Evolutionary conservation across 2,329 filamentous ascomycete genomes (phyloP).

Genomic region (Ambrosiella xylebori): DNA sequence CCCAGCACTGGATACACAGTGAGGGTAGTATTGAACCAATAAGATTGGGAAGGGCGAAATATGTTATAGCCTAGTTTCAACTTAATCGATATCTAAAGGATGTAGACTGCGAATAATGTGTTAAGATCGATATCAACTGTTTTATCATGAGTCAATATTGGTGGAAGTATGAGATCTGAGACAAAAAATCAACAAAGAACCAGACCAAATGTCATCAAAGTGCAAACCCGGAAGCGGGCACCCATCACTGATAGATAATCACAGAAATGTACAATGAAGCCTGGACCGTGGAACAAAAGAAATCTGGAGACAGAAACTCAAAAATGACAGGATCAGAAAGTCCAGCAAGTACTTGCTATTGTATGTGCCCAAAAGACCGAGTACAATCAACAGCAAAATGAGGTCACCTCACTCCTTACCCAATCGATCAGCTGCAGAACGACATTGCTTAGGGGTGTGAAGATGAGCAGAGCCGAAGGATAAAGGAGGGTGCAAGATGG

Average conservation of each 20-base stretch:
- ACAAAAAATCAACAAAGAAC: neutral
- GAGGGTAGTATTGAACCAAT: too few relatives aligned
- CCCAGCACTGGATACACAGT: too few relatives aligned
- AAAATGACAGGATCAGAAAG: neutral
- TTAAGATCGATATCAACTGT: neutral
- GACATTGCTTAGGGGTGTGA: neutral
- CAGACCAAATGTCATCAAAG: neutral
- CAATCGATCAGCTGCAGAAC: neutral
- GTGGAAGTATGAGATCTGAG: neutral
- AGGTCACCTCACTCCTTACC: neutral
- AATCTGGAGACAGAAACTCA: neutral
- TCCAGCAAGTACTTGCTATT: neutral
- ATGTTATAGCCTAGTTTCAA: too few relatives aligned
- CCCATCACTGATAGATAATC: neutral
- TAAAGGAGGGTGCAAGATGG: neutral
- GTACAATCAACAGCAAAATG: neutral
- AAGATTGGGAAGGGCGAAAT: too few relatives aligned
- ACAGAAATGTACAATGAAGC: neutral
- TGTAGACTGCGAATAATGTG: too few relatives aligned
- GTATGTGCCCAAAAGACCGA: neutral
- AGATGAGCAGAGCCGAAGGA: neutral
- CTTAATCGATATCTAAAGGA: too few relatives aligned
- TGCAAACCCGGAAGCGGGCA: neutral
- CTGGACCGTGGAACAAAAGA: neutral
- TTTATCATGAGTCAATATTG: neutral